Conservation (phyloP, 73 alveolate species). For the Paramecium primaurelia region DNA sequence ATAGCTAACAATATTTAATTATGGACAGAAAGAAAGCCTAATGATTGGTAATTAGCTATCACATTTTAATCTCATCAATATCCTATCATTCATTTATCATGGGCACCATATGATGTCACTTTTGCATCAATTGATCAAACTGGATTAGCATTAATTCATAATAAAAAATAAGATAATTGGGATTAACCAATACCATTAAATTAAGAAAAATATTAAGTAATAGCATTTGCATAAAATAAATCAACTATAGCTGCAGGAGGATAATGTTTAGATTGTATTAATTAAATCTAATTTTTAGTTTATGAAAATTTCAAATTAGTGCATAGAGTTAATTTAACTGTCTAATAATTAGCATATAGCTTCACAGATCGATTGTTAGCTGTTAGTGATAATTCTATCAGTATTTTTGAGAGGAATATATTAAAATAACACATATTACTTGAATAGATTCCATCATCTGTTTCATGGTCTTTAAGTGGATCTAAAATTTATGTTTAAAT, state of each 20-base stretch:
- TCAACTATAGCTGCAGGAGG: background rate
- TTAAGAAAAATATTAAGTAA: background rate
- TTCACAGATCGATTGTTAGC: background rate
- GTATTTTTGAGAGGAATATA: background rate
- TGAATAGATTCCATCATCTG: background rate
- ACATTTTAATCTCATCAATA: background rate
- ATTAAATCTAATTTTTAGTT: background rate
- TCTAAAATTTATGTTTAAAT: background rate
- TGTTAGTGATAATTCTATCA: background rate
- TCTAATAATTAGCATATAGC: background rate
- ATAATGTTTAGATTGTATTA: background rate
- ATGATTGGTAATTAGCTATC: background rate
- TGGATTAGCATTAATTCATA: background rate
- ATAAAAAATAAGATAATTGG: background rate
- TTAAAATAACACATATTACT: background rate
- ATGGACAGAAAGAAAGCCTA: slow-evolving; percentile 9
- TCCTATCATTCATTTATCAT: background rate
- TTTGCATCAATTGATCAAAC: background rate
- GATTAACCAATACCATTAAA: background rate
- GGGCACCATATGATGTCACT: slow-evolving; percentile 12
- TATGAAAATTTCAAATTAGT: background rate
- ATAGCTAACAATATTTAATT: background rate
- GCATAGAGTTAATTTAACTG: background rate
- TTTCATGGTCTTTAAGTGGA: slow-evolving; percentile 1
- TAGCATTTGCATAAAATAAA: background rate